Base-by-base conservation (phyloP, 495 filamentous ascomycete species). In the Penicillium fimorum region DNA sequence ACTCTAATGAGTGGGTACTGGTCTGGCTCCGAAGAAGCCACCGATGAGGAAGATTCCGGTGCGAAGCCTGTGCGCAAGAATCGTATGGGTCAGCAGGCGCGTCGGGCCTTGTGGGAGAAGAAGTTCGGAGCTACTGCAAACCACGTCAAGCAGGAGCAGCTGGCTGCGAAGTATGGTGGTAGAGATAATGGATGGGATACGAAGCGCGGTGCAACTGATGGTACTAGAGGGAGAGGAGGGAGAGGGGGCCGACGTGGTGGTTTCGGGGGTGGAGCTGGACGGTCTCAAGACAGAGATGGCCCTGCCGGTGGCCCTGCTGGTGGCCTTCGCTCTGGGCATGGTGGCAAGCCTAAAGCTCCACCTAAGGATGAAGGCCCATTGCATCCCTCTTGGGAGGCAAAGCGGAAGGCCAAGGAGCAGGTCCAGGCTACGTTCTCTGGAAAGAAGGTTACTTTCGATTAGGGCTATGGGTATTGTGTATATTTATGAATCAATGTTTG, bases 321-420 rank as follows among this genome's bases (percentile, higher is more conserved):
- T 33, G 13, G 27, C 38, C 35, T 6, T 38, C 35, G 1, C 6
- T 29, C 44, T 47, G 44, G 44, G 2, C 15, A 47, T 20, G 24
- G 51, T 38, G 65, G 49, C 29, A 78, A 76, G 58, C 63, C 72
- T 1, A 73, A 71, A 17, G 64, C 42, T 40, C 75, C 75, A 46
- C 64, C 73, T 0, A 75, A 74, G 63, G 83, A 79, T 62, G 75
- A 81, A 61, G 89, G 87, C 67, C 77, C 86, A 7, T 68, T 97
- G 62, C 94, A 98, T 83, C 94, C 94, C 10, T 92, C 87, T 50
- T 98, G 94, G 94, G 87, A 90, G 71, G 94, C 94, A 7, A 89
- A 87, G 42, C 88, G 85, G 77, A 87, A 86, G 74, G 87, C 85
- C 15, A 97, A 97, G 72, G 90, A 92, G 72, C 67, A 78, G 66